These are phyloP conservation scores for Cymbidium sinense DNA, from an alignment of 106 monocot species.

Conservation along the genomic window DNA sequence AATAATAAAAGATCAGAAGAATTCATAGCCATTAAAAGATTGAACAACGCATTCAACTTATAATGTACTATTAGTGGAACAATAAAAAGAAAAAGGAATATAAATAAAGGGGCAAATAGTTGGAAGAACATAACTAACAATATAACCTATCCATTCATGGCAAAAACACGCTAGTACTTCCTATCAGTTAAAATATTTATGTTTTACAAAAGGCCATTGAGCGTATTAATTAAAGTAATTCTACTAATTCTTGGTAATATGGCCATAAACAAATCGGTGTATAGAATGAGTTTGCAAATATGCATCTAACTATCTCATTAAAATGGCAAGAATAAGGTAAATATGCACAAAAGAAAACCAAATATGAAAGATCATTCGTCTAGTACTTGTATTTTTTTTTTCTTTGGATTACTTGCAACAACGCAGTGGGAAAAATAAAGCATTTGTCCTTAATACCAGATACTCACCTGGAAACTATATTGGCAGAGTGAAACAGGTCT, in stretches of 20 bases:
- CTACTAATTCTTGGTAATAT: neutral
- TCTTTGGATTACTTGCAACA: neutral
- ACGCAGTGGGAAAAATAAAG: neutral
- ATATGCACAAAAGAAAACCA: neutral
- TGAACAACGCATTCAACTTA: neutral
- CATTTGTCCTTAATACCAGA: neutral
- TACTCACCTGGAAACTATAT: constrained; percentile 92
- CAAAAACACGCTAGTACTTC: neutral
- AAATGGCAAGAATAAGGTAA: neutral
- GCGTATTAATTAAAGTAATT: neutral
- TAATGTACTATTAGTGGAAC: neutral
- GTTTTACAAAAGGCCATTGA: neutral
- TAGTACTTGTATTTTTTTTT: neutral
- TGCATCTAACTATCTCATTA: neutral
- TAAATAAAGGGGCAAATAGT: neutral
- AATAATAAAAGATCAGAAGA: neutral
- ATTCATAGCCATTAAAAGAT: neutral
- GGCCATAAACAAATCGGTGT: neutral
- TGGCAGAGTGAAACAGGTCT: constrained; percentile 88
- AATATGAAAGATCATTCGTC: neutral
- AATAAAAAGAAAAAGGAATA: neutral
- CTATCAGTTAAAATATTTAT: neutral
- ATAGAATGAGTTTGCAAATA: neutral
- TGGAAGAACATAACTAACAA: neutral
- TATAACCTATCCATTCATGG: neutral